phyloP scores from a whole-genome alignment of 495 filamentous ascomycete species.

The Aspergillus egyptiacus region DNA sequence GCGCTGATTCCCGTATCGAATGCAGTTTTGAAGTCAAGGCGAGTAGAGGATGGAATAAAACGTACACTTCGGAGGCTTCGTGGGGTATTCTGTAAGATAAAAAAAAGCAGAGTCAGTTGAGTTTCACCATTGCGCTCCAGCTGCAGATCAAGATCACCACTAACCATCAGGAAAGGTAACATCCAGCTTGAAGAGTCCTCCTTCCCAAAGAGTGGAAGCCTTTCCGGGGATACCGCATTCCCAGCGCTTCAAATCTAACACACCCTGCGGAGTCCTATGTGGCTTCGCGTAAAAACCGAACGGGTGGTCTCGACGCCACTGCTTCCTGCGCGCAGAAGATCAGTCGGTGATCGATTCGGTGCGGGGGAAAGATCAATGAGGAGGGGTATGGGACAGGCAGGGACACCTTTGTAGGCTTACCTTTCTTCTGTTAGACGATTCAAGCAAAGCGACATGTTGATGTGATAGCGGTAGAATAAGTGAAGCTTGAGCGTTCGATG shows the following conservation, averaged over 20 bases:
- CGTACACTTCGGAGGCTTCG: conserved; percentile 97
- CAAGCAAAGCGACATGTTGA: conserved; percentile 74
- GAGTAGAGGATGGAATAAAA: background rate
- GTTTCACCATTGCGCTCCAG: background rate
- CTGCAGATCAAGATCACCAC: conserved; percentile 21
- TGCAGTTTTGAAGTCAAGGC: background rate
- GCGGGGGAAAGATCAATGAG: background rate
- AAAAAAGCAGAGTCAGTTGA: conserved; percentile 19
- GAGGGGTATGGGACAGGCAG: background rate
- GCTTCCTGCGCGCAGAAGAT: conserved; percentile 56
- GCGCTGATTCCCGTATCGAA: background rate
- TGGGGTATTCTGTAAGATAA: conserved; percentile 77
- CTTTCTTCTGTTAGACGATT: conserved; percentile 89
- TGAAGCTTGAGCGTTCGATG: too few species aligned
- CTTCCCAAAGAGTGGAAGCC: conserved; percentile 93
- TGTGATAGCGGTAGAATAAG: background rate
- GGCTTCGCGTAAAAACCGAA: conserved; percentile 97
- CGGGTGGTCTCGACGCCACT: conserved; percentile 94
- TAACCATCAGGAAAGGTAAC: conserved; percentile 92
- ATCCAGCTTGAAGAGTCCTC: conserved; percentile 88
- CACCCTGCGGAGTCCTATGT: conserved; percentile 67
- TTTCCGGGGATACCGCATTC: conserved; percentile 95
- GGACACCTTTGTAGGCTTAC: conserved; percentile 39
- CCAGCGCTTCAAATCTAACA: conserved; percentile 91
- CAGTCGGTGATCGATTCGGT: conserved; percentile 16